Base-by-base conservation (phyloP, 352 stramenopile species). In the Phytopythium oedochilum region DNA sequence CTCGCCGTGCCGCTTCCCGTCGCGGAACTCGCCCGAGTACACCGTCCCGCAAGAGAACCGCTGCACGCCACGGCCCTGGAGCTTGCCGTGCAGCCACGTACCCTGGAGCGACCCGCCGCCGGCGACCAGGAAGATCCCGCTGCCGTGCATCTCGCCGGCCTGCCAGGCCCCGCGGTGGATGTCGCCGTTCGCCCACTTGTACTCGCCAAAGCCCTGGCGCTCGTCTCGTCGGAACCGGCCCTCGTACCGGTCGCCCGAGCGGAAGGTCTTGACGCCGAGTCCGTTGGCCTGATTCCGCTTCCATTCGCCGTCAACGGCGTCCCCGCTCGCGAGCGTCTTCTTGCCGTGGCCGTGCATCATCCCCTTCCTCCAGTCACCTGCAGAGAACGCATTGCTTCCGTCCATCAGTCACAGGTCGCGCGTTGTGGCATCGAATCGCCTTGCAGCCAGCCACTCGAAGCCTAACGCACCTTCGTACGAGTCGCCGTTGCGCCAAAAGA, bases 261-360 rank as follows among this genome's bases (percentile, higher is more conserved):
- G 53, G 42, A 91, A 94, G 0, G 63, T 61, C 43, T 94, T 92
- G 43, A 70, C 61, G 2, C 78, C 84, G 47, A 66, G 76, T 1
- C 84, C 84, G n/a, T 74, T 73, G 31, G 82, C 70, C 35, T 77
- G 55, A 44, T 88, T 90, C 44, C 75, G 70, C 25, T 59, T 70
- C 82, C 82, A 94, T 28, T 65, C 35, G 20, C 73, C 83, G 45
- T 89, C 71, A 20, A 94, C 70, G 23, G 67, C 66, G 63, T 90
- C 83, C 17, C 81, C 83, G 0, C 60, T 75, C 3, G 68, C 63
- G 9, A 87, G 84, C 10, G 80, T 60, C 50, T 92, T 91, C 48
- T 79, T 87, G 42, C 83, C 83, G 59, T 78, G 68, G 29, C 79
- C 83, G 46, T 92, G 77, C 77, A 94, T 88, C 61, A 88, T 61